Evolutionary conservation across 345 rosid species (phyloP).

Genomic region (Aethionema arabicum): DNA sequence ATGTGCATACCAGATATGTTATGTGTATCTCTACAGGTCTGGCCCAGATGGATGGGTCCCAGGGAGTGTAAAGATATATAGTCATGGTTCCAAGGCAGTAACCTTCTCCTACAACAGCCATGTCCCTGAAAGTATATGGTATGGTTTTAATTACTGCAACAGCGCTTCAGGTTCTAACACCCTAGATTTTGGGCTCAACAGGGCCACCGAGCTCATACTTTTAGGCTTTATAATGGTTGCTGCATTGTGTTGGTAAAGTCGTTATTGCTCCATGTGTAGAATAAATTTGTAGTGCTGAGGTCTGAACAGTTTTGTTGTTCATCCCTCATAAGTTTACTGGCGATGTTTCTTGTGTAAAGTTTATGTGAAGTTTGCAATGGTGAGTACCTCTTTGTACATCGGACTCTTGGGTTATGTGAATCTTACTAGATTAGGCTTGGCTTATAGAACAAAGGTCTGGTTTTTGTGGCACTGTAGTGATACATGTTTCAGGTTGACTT

Average conservation of each 20-base stretch:
- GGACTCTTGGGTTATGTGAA: neutral
- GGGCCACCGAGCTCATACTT: constrained; percentile 5
- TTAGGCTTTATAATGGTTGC: neutral
- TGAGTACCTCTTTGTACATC: neutral
- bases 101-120: constrained; percentile 48
- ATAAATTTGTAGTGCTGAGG: neutral
- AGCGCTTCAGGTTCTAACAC: constrained; percentile 2
- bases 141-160: constrained; percentile 53
- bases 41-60: constrained; percentile 76
- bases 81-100: constrained; percentile 38
- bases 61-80: constrained; percentile 44
- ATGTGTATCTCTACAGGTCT: constrained; percentile 54
- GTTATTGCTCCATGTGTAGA: neutral
- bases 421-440: no score
- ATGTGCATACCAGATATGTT: constrained; percentile 56
- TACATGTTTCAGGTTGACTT: no score
- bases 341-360: neutral
- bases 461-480: no score
- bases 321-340: constrained; percentile 1
- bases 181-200: neutral
- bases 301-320: no score
- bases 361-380: neutral
- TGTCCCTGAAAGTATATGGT: constrained; percentile 62
- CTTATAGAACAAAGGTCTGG: neutral
- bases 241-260: constrained; percentile 1